Percentiles rank a stretch among this genome's conserved stretches.
Conservation (phyloP, 441 rosid genomes). For the Gossypium schwendimanii region DNA sequence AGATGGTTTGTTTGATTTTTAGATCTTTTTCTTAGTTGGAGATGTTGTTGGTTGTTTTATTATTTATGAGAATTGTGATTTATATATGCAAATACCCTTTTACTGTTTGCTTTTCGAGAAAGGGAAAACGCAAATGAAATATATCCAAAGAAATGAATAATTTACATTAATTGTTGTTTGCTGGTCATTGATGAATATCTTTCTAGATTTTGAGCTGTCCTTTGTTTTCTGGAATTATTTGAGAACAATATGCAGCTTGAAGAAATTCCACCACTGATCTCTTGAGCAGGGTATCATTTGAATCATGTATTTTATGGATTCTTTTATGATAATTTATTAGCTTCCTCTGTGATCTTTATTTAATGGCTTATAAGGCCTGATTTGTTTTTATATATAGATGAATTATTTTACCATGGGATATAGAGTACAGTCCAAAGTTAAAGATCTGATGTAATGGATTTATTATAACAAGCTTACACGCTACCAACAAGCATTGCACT, state of each 20-base stretch:
- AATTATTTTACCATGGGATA: not conserved
- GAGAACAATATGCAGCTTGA: not conserved
- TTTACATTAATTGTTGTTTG: not conserved
- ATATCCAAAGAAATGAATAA: not conserved
- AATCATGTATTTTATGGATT: not conserved
- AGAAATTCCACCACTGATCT: not conserved
- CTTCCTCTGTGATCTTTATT: not conserved
- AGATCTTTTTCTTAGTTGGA: not conserved
- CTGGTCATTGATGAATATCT: not conserved
- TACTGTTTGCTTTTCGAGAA: not conserved
- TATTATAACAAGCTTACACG: no score
- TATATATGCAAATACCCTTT: not conserved
- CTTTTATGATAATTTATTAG: not conserved
- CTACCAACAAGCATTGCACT: no score
- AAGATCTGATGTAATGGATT: not conserved
- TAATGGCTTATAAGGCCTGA: not conserved
- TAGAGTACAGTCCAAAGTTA: conserved; percentile 4
- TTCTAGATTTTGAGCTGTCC: not conserved
- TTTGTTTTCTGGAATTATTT: not conserved
- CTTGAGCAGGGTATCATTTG: not conserved
- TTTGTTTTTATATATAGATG: conserved; percentile 10
- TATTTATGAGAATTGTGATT: no score
- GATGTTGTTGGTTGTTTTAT: not conserved
- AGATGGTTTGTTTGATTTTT: not conserved
- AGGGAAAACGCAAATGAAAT: not conserved